A percentile compares a stretch with the other conserved stretches of the same genome.
These are phyloP conservation scores for Aurinia saxatilis DNA, from an alignment of 345 rosid species.

Conservation along the genomic window DNA sequence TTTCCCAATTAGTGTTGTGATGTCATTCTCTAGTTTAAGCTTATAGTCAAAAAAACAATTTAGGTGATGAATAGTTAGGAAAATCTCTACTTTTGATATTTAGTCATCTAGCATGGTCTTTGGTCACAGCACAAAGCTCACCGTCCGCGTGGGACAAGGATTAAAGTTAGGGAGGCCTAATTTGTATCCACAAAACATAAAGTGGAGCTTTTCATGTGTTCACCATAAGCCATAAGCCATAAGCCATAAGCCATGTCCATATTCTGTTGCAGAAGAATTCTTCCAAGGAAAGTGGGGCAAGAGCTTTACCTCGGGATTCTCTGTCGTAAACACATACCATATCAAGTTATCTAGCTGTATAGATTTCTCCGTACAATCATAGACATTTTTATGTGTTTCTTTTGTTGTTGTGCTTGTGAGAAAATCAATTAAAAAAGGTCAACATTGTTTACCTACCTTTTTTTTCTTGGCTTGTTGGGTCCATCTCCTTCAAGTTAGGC, in stretches of 20 bases:
- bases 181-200: slow-evolving; percentile 10
- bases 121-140: slow-evolving; percentile 3
- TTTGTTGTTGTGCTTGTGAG: neutral
- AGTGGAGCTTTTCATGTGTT: slow-evolving; percentile 16
- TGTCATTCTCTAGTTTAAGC: slow-evolving; percentile 14
- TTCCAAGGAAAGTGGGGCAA: slow-evolving; percentile 11
- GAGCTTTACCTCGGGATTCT: slow-evolving; percentile 10
- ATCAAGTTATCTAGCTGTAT: slow-evolving; percentile 36
- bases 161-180: slow-evolving; percentile 1
- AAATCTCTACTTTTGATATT: slow-evolving; percentile 4
- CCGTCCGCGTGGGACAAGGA: neutral
- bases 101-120: slow-evolving; percentile 8
- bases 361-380: slow-evolving; percentile 27
- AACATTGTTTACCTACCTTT: slow-evolving; percentile 23
- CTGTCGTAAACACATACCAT: slow-evolving; percentile 22
- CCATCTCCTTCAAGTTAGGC: slow-evolving; percentile 18
- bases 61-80: slow-evolving; percentile 4
- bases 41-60: slow-evolving; percentile 5
- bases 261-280: neutral
- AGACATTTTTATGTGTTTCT: slow-evolving; percentile 3
- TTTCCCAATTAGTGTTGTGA: slow-evolving; percentile 20
- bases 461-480: slow-evolving; percentile 16
- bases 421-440: slow-evolving; percentile 15
- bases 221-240: slow-evolving; percentile 23
- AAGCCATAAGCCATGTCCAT: slow-evolving; percentile 13